Percentiles rank a stretch among this genome's conserved stretches.
Evolutionary conservation across 345 rosid species (phyloP).

Genomic region (Citrus reticulata): DNA sequence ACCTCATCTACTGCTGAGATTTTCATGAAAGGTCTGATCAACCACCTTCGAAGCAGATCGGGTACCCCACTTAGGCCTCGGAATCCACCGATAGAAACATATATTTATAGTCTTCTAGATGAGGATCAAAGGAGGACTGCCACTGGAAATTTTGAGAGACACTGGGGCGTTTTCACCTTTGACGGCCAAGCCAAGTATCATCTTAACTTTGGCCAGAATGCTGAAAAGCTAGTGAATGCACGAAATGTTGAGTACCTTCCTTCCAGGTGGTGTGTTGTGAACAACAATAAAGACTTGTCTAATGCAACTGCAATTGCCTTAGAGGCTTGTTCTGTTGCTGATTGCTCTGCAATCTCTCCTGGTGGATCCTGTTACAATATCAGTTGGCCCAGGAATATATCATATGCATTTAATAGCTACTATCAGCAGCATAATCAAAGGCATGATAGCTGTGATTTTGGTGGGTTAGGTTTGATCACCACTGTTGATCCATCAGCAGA

Average conservation of each 20-base stretch:
- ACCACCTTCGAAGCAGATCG: slow-evolving; percentile 55
- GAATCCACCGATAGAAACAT: slow-evolving; percentile 56
- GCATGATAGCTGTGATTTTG: slow-evolving; percentile 70
- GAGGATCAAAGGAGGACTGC: slow-evolving; percentile 61
- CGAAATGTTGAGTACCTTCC: slow-evolving; percentile 72
- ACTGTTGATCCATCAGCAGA: slow-evolving; percentile 76
- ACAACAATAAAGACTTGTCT: slow-evolving; percentile 65
- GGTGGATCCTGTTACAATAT: slow-evolving; percentile 74
- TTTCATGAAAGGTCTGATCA: slow-evolving; percentile 61
- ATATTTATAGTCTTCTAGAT: slow-evolving; percentile 68
- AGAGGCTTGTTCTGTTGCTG: slow-evolving; percentile 64
- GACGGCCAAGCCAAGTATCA: slow-evolving; percentile 91
- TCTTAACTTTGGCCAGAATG: slow-evolving; percentile 52
- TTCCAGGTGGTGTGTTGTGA: slow-evolving; percentile 81
- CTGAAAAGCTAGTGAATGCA: slow-evolving; percentile 54
- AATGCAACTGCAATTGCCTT: slow-evolving; percentile 59
- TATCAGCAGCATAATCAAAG: slow-evolving; percentile 83
- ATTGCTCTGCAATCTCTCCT: slow-evolving; percentile 66
- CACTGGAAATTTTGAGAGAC: slow-evolving; percentile 76
- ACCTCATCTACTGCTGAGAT: slow-evolving; percentile 47
- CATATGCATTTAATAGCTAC: slow-evolving; percentile 84
- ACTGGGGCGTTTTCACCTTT: slow-evolving; percentile 89
- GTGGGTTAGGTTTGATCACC: slow-evolving; percentile 81
- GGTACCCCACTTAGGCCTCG: slow-evolving; percentile 58
- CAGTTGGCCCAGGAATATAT: slow-evolving; percentile 78